Conservation (phyloP, 1,284 basidiomycete species). For the Cryptococcus sp. region DNA sequence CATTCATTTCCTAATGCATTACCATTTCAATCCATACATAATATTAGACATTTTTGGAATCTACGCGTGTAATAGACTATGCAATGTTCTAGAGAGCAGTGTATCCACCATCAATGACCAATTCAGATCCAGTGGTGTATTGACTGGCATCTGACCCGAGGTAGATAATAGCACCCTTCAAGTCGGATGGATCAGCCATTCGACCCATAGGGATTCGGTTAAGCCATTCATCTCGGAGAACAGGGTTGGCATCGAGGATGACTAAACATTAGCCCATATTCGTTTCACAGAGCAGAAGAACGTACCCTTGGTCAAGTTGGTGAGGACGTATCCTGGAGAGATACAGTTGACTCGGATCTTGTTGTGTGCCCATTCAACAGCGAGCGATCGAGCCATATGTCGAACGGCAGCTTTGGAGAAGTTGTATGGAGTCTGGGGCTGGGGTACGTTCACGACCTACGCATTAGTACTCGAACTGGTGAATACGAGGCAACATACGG, state of each 20-base stretch:
- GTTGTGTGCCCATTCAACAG: conserved; percentile 55
- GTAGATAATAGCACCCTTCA: conserved; percentile 50
- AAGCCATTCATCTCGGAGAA: conserved; percentile 79
- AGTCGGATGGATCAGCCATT: conserved; percentile 15
- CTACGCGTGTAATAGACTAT: background rate
- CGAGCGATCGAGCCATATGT: conserved; percentile 54
- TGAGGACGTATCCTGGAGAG: conserved; percentile 79
- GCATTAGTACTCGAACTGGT: conserved; percentile 7
- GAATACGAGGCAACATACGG: conserved; percentile 62
- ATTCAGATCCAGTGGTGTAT: conserved; percentile 41
- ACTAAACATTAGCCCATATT: conserved; percentile 38
- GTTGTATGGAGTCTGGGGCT: conserved; percentile 94
- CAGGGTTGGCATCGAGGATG: conserved; percentile 66
- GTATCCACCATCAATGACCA: conserved; percentile 28
- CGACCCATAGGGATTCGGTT: conserved; percentile 75
- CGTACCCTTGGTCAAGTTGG: conserved; percentile 64
- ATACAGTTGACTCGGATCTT: conserved; percentile 53
- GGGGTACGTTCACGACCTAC: conserved; percentile 79
- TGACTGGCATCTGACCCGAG: conserved; percentile 43
- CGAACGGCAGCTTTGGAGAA: conserved; percentile 63
- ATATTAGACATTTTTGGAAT: too few species aligned
- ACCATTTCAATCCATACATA: too few species aligned
- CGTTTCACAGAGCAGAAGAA: background rate
- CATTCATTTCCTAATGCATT: too few species aligned
- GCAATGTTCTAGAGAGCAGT: conserved; percentile 20